phyloP scores from a whole-genome alignment of 2,329 filamentous ascomycete species.

The Orbilia ellipsospora region DNA sequence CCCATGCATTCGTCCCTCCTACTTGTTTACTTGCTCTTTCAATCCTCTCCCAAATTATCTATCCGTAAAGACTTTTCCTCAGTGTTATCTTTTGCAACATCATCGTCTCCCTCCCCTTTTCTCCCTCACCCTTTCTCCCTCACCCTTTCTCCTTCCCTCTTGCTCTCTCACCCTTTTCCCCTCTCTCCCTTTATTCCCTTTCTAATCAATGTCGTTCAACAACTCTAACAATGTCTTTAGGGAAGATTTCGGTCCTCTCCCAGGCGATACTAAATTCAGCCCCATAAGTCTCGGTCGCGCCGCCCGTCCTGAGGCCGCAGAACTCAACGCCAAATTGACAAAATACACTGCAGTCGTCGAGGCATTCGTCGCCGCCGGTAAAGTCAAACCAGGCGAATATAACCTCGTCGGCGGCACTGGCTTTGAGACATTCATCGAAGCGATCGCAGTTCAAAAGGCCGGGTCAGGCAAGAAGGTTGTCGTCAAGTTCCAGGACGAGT shows the following conservation, averaged over 20 bases:
- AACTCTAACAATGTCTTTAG: conserved; percentile 6
- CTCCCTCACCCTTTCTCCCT: no score
- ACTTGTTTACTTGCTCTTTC: background rate
- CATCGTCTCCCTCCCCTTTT: no score
- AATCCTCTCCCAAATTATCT: conserved; percentile 3
- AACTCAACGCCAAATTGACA: conserved; percentile 19
- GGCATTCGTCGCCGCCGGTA: conserved; percentile 11
- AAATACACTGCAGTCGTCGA: conserved; percentile 21
- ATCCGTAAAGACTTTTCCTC: background rate
- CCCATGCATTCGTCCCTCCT: background rate
- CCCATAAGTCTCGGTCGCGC: conserved; percentile 23
- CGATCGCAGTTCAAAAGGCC: conserved; percentile 13
- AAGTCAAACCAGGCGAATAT: conserved; percentile 29
- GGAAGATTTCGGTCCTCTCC: conserved; percentile 37
- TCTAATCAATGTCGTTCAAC: background rate
- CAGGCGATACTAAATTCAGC: conserved; percentile 31
- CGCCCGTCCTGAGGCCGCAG: conserved; percentile 24
- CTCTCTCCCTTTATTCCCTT: background rate
- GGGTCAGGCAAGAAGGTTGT: conserved; percentile 40
- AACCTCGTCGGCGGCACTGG: conserved; percentile 23
- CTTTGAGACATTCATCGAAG: conserved; percentile 37
- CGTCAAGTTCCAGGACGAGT: conserved; percentile 47
- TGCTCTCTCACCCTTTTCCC: background rate
- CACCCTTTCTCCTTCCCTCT: no score
- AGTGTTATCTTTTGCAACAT: no score